These are phyloP conservation scores for Oryza punctata DNA, from an alignment of 176 grass and related monocot genomes.

Conservation along the genomic window DNA sequence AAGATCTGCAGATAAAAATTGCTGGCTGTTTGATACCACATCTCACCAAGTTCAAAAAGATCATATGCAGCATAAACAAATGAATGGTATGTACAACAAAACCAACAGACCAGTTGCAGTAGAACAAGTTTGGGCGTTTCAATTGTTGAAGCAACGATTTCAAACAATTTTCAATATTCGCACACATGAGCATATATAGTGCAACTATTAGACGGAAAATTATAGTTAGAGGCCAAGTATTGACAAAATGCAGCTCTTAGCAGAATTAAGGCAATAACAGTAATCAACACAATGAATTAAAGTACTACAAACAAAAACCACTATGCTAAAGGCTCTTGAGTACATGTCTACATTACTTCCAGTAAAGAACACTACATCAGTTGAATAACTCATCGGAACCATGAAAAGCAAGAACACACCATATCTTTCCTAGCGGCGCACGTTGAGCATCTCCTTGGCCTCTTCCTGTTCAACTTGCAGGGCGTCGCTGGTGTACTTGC, in stretches of 20 bases:
- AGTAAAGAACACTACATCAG: conserved; percentile 23
- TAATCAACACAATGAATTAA: neutral
- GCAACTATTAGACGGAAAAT: neutral
- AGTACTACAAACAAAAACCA: neutral
- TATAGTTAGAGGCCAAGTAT: neutral
- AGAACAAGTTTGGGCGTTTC: neutral
- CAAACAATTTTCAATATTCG: conserved; percentile 22
- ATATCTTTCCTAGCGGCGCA: conserved; percentile 53
- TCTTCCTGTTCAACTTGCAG: conserved; percentile 77
- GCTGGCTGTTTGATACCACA: neutral
- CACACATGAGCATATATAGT: conserved; percentile 14
- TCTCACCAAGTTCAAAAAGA: neutral
- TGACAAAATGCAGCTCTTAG: conserved; percentile 15
- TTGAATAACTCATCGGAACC: neutral
- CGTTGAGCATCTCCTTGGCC: conserved; percentile 98
- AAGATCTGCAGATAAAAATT: neutral
- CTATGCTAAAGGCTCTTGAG: conserved; percentile 16
- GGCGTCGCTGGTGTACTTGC: conserved; percentile 77
- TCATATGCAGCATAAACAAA: neutral
- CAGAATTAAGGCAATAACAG: conserved; percentile 4
- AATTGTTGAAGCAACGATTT: neutral
- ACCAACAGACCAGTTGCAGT: neutral
- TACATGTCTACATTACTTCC: conserved; percentile 9
- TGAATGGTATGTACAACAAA: neutral
- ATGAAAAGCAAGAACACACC: conserved; percentile 42